Conservation (phyloP, 2,329 filamentous ascomycete species). For the Fusarium dimerum region DNA sequence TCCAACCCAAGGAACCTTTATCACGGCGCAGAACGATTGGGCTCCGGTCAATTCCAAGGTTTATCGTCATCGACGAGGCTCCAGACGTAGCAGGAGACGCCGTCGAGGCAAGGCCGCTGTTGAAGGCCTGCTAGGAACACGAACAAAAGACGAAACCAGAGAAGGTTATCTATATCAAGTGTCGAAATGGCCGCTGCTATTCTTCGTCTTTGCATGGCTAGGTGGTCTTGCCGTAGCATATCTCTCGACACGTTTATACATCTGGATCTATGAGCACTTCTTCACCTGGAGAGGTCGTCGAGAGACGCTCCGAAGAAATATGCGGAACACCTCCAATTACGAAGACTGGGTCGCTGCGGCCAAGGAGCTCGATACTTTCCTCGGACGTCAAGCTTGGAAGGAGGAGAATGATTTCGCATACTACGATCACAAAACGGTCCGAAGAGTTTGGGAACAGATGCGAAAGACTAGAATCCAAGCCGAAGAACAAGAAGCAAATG, state of each 20-base stretch:
- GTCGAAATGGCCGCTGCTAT: constrained; percentile 87
- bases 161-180: constrained; percentile 90
- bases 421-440: constrained; percentile 86
- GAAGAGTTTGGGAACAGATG: constrained; percentile 75
- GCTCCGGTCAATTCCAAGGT: constrained; percentile 79
- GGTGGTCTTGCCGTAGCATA: constrained; percentile 71
- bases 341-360: constrained; percentile 82
- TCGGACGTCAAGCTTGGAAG: constrained; percentile 82
- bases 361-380: constrained; percentile 73
- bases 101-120: constrained; percentile 40
- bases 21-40: constrained; percentile 95
- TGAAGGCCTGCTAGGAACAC: constrained; percentile 48
- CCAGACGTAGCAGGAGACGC: constrained; percentile 33
- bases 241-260: constrained; percentile 81
- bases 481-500: constrained; percentile 50
- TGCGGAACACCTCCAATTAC: constrained; percentile 75
- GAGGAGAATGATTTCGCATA: constrained; percentile 76
- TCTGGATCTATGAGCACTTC: constrained; percentile 88
- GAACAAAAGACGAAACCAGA: constrained; percentile 85
- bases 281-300: constrained; percentile 85
- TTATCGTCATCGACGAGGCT: constrained; percentile 40
- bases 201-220: constrained; percentile 81
- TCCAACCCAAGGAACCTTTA: constrained; percentile 55
- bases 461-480: constrained; percentile 61
- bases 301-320: constrained; percentile 67